phyloP scores from a whole-genome alignment of 768 basidiomycete species.

The Rubroboletus satanas region DNA sequence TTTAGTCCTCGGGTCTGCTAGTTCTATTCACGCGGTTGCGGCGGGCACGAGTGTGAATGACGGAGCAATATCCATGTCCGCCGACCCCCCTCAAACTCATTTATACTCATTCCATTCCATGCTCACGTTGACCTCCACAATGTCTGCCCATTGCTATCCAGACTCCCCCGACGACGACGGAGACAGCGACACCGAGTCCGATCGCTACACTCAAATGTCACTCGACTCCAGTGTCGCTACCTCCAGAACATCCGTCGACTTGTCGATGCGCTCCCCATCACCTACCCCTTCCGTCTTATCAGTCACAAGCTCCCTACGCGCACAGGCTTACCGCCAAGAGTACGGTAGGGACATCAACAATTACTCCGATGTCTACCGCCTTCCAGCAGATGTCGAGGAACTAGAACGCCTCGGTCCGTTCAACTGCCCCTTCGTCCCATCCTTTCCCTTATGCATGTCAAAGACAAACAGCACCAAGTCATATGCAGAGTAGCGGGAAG shows the following conservation, averaged over 20 bases:
- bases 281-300: slow-evolving; percentile 69
- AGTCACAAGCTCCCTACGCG: slow-evolving; percentile 59
- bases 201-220: slow-evolving; percentile 41
- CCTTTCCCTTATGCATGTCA: slow-evolving; percentile 7
- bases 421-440: background rate
- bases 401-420: slow-evolving; percentile 60
- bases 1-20: slow-evolving; percentile 23
- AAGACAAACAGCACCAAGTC: slow-evolving; percentile 67
- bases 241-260: slow-evolving; percentile 56
- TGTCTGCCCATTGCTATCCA: slow-evolving; percentile 10
- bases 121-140: slow-evolving; percentile 11
- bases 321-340: slow-evolving; percentile 57
- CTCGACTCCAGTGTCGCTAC: slow-evolving; percentile 38
- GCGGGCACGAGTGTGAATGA: slow-evolving; percentile 18
- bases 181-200: slow-evolving; percentile 45
- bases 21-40: slow-evolving; percentile 27
- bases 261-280: slow-evolving; percentile 60
- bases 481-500: slow-evolving; percentile 64
- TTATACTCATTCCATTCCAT: slow-evolving; percentile 18
- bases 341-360: slow-evolving; percentile 71
- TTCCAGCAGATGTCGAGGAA: slow-evolving; percentile 80
- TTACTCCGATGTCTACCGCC: slow-evolving; percentile 72
- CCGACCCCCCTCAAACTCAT: slow-evolving; percentile 26
- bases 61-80: slow-evolving; percentile 35
- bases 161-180: slow-evolving; percentile 35